Evolutionary conservation across 306 rosid species (phyloP), one percentile per base, ranked within the genome.

Genomic region (Dryas drummondii): DNA sequence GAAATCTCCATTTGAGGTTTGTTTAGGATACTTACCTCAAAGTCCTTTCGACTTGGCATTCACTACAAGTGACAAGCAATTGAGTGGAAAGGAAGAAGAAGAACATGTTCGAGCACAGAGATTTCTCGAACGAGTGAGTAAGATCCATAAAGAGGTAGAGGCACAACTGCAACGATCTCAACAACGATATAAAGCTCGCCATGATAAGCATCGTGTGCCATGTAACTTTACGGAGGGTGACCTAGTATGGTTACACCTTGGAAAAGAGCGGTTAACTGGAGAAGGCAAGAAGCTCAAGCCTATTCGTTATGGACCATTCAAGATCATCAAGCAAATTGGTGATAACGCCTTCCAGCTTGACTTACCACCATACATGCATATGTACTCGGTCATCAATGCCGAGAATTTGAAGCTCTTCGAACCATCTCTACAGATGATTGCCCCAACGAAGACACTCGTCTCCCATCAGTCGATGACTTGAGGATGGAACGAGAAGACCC

Each of bases 261-360:
- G 27, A 5, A 54, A 54, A 3, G 59, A 54, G n/a, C 2, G 27
- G n/a, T 7, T 2, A 17, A 22, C 2, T 5, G 3, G 59, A 16
- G 27, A 2, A 5, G 71, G 13, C 11, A 46, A 47, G 16, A 10
- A 45, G 6, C 10, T 8, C 19, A 44, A 66, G 53, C 55, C 53
- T 6, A 54, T 66, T 66, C 40, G 27, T 45, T 66, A 66, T 66
- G 41, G 37, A 16, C 71, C 71, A 8, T 66, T 66, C 71, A 45
- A 4, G 27, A n/a, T 66, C 54, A 1, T 66, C 11, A 16, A 9
- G n/a, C 7, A 45, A 46, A 45, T 66, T 66, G 53, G 71, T 12
- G 54, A 44, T 3, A 66, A 66, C 16, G 71, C 53, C 17, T 66
- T 44, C 49, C 47, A 17, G 32, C 73, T 50, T 26, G 47, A 69